These are phyloP conservation scores for Geosmithia putterillii DNA, from an alignment of 2,329 filamentous ascomycete species.

Conservation along the genomic window DNA sequence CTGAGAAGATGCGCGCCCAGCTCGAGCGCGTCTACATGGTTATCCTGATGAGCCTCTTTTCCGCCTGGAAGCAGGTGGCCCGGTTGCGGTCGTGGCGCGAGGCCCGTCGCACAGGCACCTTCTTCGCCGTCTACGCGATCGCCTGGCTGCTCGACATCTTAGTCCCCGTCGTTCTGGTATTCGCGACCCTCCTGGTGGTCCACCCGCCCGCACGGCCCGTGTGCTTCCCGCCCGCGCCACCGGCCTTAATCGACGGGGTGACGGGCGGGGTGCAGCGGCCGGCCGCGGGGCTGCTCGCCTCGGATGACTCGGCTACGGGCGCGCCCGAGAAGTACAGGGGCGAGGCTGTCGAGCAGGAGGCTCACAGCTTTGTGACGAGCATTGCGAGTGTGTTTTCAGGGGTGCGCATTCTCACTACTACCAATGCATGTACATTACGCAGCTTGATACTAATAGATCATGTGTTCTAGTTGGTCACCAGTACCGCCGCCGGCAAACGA, in stretches of 20 bases:
- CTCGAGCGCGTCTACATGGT: constrained; percentile 76
- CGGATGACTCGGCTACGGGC: constrained; percentile 65
- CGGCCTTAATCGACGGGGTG: constrained; percentile 56
- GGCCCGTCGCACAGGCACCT: constrained; percentile 51
- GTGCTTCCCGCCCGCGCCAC: constrained; percentile 67
- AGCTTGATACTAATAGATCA: constrained; percentile 8
- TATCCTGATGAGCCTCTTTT: constrained; percentile 54
- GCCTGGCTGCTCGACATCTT: constrained; percentile 68
- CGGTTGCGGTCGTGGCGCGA: constrained; percentile 73
- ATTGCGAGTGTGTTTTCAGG: constrained; percentile 32
- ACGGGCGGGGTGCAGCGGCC: constrained; percentile 70
- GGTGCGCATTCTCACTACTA: constrained; percentile 13
- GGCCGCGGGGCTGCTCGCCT: constrained; percentile 61
- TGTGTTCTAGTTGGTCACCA: constrained; percentile 61
- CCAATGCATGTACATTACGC: not conserved
- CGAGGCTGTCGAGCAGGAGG: constrained; percentile 74
- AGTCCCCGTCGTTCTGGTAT: constrained; percentile 44
- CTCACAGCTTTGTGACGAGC: constrained; percentile 65
- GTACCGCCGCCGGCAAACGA: constrained; percentile 66
- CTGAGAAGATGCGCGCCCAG: constrained; percentile 68
- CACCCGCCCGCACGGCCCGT: constrained; percentile 48
- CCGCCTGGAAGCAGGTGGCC: constrained; percentile 60
- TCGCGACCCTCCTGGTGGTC: constrained; percentile 52
- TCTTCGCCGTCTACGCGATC: constrained; percentile 40
- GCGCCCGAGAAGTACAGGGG: constrained; percentile 75